Base-by-base conservation (phyloP, 2,329 filamentous ascomycete genomes). In the Onygenales sp. region DNA sequence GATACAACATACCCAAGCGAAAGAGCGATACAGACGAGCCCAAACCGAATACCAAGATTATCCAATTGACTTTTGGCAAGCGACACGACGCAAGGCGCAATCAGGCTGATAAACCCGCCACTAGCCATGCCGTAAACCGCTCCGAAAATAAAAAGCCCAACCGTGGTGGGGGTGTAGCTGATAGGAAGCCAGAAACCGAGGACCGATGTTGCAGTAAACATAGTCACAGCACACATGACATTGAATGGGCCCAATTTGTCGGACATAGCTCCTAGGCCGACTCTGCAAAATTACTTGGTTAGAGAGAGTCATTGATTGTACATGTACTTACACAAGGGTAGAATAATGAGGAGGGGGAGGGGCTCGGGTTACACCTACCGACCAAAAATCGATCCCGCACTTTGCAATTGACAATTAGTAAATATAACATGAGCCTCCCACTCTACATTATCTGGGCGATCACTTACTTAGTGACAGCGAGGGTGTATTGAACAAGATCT, bases 131-230 rank as follows among this genome's bases (percentile, higher is more conserved):
- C 54, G 17, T 46, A 56, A 7, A 54, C 27, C 3, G 51, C 39
- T 10, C 41, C 46, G 35, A 56, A 56, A 3, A 48, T 32, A 46
- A 56, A 47, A 43, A 51, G 47, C 14, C 41, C 51, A 5, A 35
- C 33, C 10, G 31, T 46, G 8, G 31, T 44, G 27, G 39, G 39
- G 14, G 32, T 53, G 13, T 36, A 39, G 42, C 41, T 54, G 10
- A 54, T 31, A n/a, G 54, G 54, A 8, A 56, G 43, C 54, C 54
- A 56, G 39, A 54, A 38, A 21, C 33, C 54, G 21, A 56, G 48
- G 31, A 56, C 43, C 14, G 49, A 39, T 35, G 51, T 48, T 21
- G 39, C 47, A 32, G 46, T 54, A 14, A 51, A 39, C 9, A 42
- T 27, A n/a, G 46, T 48, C 35, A 51, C 48, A 32, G 50, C 27